phyloP scores from a whole-genome alignment of 345 rosid species.

The Punica granatum region DNA sequence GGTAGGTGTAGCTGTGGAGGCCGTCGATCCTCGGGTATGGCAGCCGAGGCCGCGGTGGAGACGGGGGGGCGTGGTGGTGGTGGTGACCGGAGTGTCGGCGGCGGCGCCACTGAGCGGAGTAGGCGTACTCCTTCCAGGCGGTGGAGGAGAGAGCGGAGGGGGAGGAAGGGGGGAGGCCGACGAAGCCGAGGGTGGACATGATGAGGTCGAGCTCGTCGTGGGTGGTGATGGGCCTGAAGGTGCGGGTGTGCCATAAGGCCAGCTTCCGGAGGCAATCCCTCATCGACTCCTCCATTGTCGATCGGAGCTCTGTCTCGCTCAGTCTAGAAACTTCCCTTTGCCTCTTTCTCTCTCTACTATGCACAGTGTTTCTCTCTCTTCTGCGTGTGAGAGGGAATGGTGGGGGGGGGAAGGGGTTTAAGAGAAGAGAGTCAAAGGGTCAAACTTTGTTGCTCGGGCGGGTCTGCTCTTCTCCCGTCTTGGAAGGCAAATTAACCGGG shows the following conservation, averaged over 20 bases:
- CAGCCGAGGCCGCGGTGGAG: slow-evolving; percentile 25
- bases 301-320: background rate
- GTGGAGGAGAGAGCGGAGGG: slow-evolving; percentile 2
- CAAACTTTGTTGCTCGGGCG: background rate
- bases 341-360: background rate
- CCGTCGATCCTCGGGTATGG: slow-evolving; percentile 59
- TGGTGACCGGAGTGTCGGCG: background rate
- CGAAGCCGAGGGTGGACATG: slow-evolving; percentile 50
- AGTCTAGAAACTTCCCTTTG: background rate
- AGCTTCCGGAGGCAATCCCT: slow-evolving; percentile 41
- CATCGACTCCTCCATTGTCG: slow-evolving; percentile 32
- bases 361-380: background rate
- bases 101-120: slow-evolving; percentile 9
- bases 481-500: background rate
- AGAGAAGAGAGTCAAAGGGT: background rate
- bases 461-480: background rate
- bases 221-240: slow-evolving; percentile 46
- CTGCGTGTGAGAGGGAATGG: too few relatives aligned
- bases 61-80: background rate
- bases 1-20: slow-evolving; percentile 41
- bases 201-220: slow-evolving; percentile 53
- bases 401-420: background rate
- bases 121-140: slow-evolving; percentile 41
- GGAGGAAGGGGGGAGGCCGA: slow-evolving; percentile 22
- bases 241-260: slow-evolving; percentile 47